Base-by-base conservation (phyloP, 2,329 filamentous ascomycete species). In the Aspergillus spinulosporus region DNA sequence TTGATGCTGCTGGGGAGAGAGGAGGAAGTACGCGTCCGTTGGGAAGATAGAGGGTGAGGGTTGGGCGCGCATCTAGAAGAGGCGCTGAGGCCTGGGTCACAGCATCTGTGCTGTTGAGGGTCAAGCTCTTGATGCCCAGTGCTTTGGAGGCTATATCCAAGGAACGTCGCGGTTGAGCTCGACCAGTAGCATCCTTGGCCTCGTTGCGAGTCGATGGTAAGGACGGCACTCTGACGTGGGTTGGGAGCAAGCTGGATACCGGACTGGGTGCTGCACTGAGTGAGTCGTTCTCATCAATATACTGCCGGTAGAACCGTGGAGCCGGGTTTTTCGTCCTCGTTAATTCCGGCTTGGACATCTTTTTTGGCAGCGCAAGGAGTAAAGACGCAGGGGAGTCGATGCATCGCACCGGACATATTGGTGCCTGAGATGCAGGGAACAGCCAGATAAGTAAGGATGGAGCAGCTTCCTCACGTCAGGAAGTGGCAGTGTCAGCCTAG, bases 291-390 rank as follows among this genome's bases (percentile, higher is more conserved):
- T n/a, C 9, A 11, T 31, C 11, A 28, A 29, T 45, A 12, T 45
- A 45, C 43, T 45, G 43, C 26, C 43, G 43, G 43, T 45, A 45
- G 43, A 45, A 45, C 7, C 43, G 43, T n/a, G 43, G 43, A 29
- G 43, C 6, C 26, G 28, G 5, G 28, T 7, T 12, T 29, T 21
- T 21, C 21, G 21, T 21, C 21, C 43, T 11, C 6, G 43, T 28
- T 31, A 29, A 26, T 6, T 31, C 21, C 15, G 12, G 43, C 12
- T 26, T 45, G 9, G 26, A 28, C 43, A 45, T 45, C 11, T 28
- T 45, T 26, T 9, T 28, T 28, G 4, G 21, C 21, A 21, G 21
- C 21, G 21, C 21, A 12, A 5, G n/a, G 32, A 11, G 32, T 11
- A 7, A 34, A 11, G 32, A 37, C 34, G 34, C 32, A 12, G 34